Base-by-base conservation (phyloP, 345 rosid genomes). In the Diplotaxis tenuifolia region DNA sequence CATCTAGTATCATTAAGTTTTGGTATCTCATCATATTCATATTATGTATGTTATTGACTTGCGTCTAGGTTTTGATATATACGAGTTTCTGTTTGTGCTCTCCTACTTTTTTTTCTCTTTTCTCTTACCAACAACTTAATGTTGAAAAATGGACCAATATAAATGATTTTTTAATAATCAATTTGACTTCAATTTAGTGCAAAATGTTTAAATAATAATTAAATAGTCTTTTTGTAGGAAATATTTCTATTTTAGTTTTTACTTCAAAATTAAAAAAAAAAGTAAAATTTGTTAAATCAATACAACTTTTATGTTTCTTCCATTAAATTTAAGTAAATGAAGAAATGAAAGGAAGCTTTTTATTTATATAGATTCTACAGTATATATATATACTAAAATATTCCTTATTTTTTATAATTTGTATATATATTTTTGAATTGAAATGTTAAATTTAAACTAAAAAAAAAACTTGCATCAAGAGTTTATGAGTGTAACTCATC, bases 1-100 rank as follows among this genome's bases (percentile, higher is more conserved):
- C n/a, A n/a, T n/a, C n/a, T n/a, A n/a, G n/a, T 20, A 85, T 54
- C 45, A 74, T 81, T 6, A 93, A 82, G 18, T 42, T 42, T 52
- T 52, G 57, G 57, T 52, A 52, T 52, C 57, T 52, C 57, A 21
- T 38, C 71, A 60, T 83, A 11, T 28, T 42, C 50, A 42, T n/a
- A 42, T 36, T 36, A 36, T 42, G 18, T n/a, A 42, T 42, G 50
- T 47, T 19, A 23, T 40, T 54, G 32, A 52, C 42, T 63, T 64
- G 10, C 57, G 11, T 40, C 40, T 22, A 32, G 3, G 11, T 53
- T 3, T 14, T 56, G 34, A 25, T 56, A 31, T 25, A 25, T 56
- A 9, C 18, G 18, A 55, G 32, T 34, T 32, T 34, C 49, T 36
- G 36, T 27, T 27, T 57, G 36, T 27, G 3, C 9, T 15, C 28